Conservation (phyloP, 306 rosid species). For the Lathyrus aphaca region DNA sequence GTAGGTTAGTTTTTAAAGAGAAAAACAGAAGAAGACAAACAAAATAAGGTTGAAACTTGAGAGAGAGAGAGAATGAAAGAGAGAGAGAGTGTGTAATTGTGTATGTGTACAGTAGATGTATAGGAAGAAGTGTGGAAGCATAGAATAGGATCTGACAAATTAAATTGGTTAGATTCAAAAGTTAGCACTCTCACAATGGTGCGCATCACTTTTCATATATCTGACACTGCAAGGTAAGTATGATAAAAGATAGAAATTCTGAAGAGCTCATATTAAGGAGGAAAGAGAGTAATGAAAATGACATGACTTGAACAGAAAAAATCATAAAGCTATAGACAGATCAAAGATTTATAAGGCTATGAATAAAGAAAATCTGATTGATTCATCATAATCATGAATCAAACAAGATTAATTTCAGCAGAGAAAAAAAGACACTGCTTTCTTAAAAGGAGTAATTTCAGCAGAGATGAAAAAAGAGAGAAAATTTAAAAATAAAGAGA, state of each 20-base stretch:
- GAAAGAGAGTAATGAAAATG: constrained; percentile 55
- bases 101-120: background rate
- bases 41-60: constrained; percentile 7
- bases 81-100: constrained; percentile 15
- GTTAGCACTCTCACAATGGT: constrained; percentile 57
- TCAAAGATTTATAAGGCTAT: constrained; percentile 5
- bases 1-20: background rate
- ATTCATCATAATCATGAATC: constrained; percentile 19
- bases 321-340: constrained; percentile 53
- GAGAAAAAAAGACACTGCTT: constrained; percentile 41
- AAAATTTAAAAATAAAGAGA: background rate
- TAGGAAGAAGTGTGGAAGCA: constrained; percentile 4
- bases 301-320: constrained; percentile 78
- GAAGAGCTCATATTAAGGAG: constrained; percentile 41
- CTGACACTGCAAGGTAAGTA: constrained; percentile 74
- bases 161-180: constrained; percentile 25
- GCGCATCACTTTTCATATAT: constrained; percentile 56
- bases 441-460: constrained; percentile 51
- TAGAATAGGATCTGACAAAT: constrained; percentile 13
- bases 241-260: constrained; percentile 68
- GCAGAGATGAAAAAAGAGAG: constrained; percentile 44
- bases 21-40: constrained; percentile 12
- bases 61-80: background rate
- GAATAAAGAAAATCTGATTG: constrained; percentile 14
- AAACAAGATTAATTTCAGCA: background rate